Evolutionary conservation across 225 moss, liverwort and hornwort genomes (phyloP).

Genomic region (Rhytidiadelphus loreus): DNA sequence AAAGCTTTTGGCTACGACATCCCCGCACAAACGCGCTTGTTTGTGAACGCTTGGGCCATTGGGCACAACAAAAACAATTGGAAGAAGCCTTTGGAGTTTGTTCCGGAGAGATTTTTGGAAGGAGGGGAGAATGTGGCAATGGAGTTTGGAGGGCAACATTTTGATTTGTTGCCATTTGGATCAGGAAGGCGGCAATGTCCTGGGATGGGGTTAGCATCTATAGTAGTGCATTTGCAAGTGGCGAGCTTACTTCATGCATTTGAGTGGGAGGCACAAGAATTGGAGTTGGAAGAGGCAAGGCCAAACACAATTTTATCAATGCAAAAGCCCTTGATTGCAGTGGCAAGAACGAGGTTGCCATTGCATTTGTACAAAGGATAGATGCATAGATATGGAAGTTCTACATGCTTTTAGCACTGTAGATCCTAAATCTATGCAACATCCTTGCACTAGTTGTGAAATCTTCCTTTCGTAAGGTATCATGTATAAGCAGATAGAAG

Average conservation of each 20-base stretch:
- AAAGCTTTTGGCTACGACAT: neutral
- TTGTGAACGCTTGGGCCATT: neutral
- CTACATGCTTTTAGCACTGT: neutral
- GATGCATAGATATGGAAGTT: neutral
- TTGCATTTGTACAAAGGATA: neutral
- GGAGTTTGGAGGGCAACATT: neutral
- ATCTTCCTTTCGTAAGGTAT: neutral
- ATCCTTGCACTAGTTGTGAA: neutral
- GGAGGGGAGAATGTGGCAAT: neutral
- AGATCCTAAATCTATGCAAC: neutral
- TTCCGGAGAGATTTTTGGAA: neutral
- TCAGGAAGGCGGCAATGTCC: neutral
- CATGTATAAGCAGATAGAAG: neutral
- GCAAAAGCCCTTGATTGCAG: neutral
- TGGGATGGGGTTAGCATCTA: neutral
- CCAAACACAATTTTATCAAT: neutral
- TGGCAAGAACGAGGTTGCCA: neutral
- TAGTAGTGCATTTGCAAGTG: neutral
- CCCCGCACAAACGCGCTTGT: accelerated
- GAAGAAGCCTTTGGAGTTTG: neutral
- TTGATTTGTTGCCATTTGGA: neutral
- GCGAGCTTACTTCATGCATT: neutral
- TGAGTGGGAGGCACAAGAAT: neutral
- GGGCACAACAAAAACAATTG: neutral
- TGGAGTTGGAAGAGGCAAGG: neutral